Evolutionary conservation across 345 rosid genomes (phyloP), one percentile per base, ranked within the genome.

Genomic region (Brassica cretica): DNA sequence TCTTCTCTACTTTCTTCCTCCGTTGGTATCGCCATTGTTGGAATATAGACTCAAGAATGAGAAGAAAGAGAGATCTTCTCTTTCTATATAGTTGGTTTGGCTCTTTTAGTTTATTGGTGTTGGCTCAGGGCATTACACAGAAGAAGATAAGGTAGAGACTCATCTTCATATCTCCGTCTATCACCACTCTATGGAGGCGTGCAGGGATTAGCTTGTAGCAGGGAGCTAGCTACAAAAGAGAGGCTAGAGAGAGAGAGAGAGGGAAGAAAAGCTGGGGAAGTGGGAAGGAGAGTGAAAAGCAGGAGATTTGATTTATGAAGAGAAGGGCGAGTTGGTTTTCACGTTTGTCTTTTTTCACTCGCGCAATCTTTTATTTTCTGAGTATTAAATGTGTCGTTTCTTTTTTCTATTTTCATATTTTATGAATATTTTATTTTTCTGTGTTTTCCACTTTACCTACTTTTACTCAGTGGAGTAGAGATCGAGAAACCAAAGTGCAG

Each of bases 331-430:
- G 81, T 64, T 62, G 86, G 89, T 80, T 82, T 78, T 86, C 85
- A 84, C 82, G 85, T 85, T 84, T 85, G 89, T 83, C 88, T 81
- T 87, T 87, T 59, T 84, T 82, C 55, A 53, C 84, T 85, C 61
- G 8, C 58, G 0, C 74, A 3, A 72, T 60, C 35, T 61, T 66
- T 29, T 21, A 3, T 37, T 65, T 53, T 49, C 7, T 0, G 68
- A 18, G 73, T 49, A 78, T 60, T 66, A 46, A 73, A 66, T 72
- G 53, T 15, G 19, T 8, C 5, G 18, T 60, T 79, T 44, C 10
- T 21, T 76, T 76, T 61, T 4, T 49, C 12, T 51, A 4, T n/a
- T 16, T 18, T 27, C 0, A 39, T 12, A 49, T 14, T 49, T n/a
- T 49, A 4, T 49, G 56, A 49, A 49, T 49, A 12, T 5, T 49